Evolutionary conservation across 768 basidiomycete species (phyloP).

Genomic region (Harrya chromipes): DNA sequence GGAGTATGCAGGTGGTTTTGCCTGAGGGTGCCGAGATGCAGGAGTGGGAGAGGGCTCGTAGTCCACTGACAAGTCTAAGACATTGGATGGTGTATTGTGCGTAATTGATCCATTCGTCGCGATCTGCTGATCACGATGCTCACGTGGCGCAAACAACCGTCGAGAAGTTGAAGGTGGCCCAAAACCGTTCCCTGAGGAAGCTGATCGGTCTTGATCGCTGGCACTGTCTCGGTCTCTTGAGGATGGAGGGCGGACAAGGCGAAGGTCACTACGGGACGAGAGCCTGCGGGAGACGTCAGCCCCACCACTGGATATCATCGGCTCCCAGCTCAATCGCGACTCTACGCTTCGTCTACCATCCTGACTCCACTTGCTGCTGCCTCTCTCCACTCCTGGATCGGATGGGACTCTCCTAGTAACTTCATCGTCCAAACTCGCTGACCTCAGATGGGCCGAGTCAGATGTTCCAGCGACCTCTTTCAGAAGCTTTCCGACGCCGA

Average conservation of each 20-base stretch:
- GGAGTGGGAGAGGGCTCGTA: slow-evolving; percentile 50
- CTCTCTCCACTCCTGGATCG: slow-evolving; percentile 34
- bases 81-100: slow-evolving; percentile 23
- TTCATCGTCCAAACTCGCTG: slow-evolving; percentile 56
- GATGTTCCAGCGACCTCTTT: slow-evolving; percentile 46
- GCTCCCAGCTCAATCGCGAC: slow-evolving; percentile 46
- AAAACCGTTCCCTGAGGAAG: slow-evolving; percentile 20
- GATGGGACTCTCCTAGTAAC: slow-evolving; percentile 32
- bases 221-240: slow-evolving; percentile 25
- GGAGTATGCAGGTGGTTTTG: slow-evolving; percentile 43
- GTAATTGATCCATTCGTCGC: slow-evolving; percentile 5
- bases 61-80: slow-evolving; percentile 31
- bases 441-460: slow-evolving; percentile 41
- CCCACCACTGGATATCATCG: slow-evolving; percentile 16
- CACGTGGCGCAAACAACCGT: slow-evolving; percentile 55
- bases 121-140: slow-evolving; percentile 46
- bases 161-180: slow-evolving; percentile 39
- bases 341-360: slow-evolving; percentile 57
- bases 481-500: slow-evolving; percentile 70
- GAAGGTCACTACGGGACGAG: slow-evolving; percentile 23
- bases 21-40: slow-evolving; percentile 30
- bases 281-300: slow-evolving; percentile 28
- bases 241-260: slow-evolving; percentile 24
- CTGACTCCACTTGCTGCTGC: slow-evolving; percentile 46
- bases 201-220: slow-evolving; percentile 26